Evolutionary conservation across 140 eudicot genomes (phyloP).

Genomic region (Senecio squalidus): DNA sequence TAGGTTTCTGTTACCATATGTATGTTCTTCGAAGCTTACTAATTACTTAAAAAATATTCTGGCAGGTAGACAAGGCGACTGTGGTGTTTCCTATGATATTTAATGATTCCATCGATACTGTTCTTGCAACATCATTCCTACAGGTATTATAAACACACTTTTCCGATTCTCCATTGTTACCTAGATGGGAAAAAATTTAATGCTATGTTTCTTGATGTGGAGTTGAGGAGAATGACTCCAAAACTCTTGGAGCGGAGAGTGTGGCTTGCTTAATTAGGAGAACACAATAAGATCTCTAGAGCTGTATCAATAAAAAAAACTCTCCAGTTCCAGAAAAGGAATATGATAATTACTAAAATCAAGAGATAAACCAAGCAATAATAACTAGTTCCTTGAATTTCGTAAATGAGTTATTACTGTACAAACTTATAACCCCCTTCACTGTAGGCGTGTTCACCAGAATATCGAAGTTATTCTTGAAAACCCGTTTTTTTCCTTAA

Average conservation of each 20-base stretch:
- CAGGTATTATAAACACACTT: slow-evolving; percentile 50
- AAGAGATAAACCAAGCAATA: neutral
- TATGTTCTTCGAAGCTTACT: neutral
- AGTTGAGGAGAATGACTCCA: neutral
- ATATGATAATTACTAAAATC: neutral
- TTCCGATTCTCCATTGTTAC: neutral
- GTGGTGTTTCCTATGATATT: slow-evolving; percentile 93
- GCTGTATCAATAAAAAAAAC: neutral
- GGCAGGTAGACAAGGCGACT: slow-evolving; percentile 83
- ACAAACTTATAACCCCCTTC: neutral
- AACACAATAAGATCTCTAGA: neutral
- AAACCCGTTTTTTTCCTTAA: neutral
- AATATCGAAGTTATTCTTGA: neutral
- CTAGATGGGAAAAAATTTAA: slow-evolving; percentile 2
- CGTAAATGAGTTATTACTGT: neutral
- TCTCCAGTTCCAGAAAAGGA: neutral
- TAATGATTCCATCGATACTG: slow-evolving; percentile 77
- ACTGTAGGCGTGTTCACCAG: neutral
- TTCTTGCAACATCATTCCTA: slow-evolving; percentile 92
- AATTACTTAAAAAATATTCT: slow-evolving; percentile 6
- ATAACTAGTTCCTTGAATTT: neutral
- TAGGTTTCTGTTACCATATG: slow-evolving; percentile 1
- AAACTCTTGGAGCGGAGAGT: neutral
- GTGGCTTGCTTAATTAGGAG: neutral
- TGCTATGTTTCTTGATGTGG: neutral